Evolutionary conservation across 2,329 filamentous ascomycete genomes (phyloP).

Genomic region (Phialophora macrospora): DNA sequence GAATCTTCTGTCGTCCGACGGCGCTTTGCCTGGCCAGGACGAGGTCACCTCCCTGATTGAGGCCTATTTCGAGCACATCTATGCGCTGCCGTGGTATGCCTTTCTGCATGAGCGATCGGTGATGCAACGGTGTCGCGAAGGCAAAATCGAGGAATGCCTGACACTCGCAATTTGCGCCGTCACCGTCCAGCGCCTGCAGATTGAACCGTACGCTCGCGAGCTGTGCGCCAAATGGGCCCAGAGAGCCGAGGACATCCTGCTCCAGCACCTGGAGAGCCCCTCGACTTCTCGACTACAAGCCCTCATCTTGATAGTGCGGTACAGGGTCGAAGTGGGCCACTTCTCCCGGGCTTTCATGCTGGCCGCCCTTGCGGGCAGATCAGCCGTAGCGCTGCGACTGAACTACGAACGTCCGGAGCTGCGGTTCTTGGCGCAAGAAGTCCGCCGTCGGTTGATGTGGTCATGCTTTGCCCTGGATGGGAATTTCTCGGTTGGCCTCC

Average conservation of each 20-base stretch:
- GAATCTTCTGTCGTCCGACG: conserved; percentile 3
- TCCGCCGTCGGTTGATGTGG: conserved; percentile 56
- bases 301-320: conserved; percentile 30
- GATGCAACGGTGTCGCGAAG: conserved; percentile 36
- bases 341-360: conserved; percentile 35
- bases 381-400: conserved; percentile 57
- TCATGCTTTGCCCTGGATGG: conserved; percentile 57
- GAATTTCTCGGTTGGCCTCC: conserved; percentile 54
- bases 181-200: conserved; percentile 25
- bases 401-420: conserved; percentile 56
- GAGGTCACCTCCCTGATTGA: conserved; percentile 33
- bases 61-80: conserved; percentile 42
- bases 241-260: conserved; percentile 26
- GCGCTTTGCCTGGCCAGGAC: conserved; percentile 12
- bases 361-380: conserved; percentile 37
- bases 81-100: conserved; percentile 41
- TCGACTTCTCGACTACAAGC: conserved; percentile 32
- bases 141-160: conserved; percentile 27
- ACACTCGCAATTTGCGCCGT: conserved; percentile 31
- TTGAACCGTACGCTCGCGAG: conserved; percentile 23
- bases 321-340: conserved; percentile 25
- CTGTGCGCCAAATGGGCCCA: conserved; percentile 24
- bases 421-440: conserved; percentile 51
- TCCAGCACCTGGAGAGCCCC: conserved; percentile 25
- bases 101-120: conserved; percentile 42